Base-by-base conservation (phyloP, 2,329 filamentous ascomycete genomes). In the Dothideomycetidae sp. region DNA sequence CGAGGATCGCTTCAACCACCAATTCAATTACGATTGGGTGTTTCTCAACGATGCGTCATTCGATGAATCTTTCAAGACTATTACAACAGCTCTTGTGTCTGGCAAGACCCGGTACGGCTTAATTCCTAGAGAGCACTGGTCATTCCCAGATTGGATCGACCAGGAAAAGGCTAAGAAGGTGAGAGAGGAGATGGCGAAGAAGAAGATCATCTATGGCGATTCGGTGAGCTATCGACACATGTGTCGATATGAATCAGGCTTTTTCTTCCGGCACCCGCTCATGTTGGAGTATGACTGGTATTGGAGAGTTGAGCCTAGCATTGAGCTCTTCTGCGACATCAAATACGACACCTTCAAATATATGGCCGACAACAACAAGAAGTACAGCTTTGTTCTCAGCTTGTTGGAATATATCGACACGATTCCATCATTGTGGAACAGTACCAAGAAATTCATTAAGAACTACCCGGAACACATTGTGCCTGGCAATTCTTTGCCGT, bases 271-370 rank as follows among this genome's bases (percentile, higher is more conserved):
- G 44, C 90, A 98, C 59, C 73, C 75, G 18, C 65, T 94, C 48
- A 86, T 98, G 82, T 64, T 82, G 59, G 85, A 96, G 58, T 98
- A 93, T 62, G 90, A 98, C 56, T 98, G 84, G 74, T 98, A 98
- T 72, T 98, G 90, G 90, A 83, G 92, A 49, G 90, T 98, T 10
- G 90, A 98, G 70, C 90, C 90, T 50, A 90, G 82, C 61, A 77
- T 98, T 56, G 82, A 96, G 67, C 78, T 98, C 44, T 94, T 75
- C 71, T 98, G 90, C 63, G 90, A 98, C 56, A 72, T 98, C 53
- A 72, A 84, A 60, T 93, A 93, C 60, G 90, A 98, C 55, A 82
- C 90, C 5, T 98, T 98, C 77, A 83, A 83, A 46, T 85, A 75
- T 66, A 94, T 98, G 85, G 78, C 80, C 50, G 86, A 96, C 55